Conservation (phyloP, 2,329 filamentous ascomycete genomes). For the Arthrobotrys sinensis region DNA sequence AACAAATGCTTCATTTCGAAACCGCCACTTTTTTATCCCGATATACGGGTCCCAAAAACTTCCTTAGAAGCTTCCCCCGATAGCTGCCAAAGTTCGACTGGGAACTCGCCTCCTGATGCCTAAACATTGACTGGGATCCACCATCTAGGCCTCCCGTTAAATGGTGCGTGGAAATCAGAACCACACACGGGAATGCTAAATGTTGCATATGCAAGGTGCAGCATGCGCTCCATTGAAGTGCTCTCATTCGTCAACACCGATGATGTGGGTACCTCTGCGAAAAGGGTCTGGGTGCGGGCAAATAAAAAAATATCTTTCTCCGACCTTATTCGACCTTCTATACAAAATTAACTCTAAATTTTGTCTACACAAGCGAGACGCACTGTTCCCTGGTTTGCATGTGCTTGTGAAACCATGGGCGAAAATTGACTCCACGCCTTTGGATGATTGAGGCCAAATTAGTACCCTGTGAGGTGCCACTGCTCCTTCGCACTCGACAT, state of each 20-base stretch:
- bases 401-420: not conserved
- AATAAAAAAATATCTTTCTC: not conserved
- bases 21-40: conserved; percentile 8
- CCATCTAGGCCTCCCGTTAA: conserved; percentile 14
- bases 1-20: conserved; percentile 1
- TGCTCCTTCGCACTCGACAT: not conserved
- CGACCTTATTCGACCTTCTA: not conserved
- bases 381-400: conserved; percentile 3
- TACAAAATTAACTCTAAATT: not conserved
- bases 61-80: not conserved
- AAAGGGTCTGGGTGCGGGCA: conserved; percentile 6
- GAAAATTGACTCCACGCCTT: not conserved
- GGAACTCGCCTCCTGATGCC: conserved; percentile 60
- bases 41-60: not conserved
- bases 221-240: conserved; percentile 6
- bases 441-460: not conserved
- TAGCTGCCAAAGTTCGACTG: not conserved
- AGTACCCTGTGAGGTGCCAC: not conserved
- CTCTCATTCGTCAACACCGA: not conserved
- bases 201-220: conserved; percentile 14
- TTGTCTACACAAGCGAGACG: not conserved
- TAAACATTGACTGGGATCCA: conserved; percentile 14
- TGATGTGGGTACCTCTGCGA: not conserved
- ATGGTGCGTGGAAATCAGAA: not conserved
- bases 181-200: conserved; percentile 18